Evolutionary conservation across 352 stramenopile species (phyloP).

Genomic region (Globisporangium abappressorium): DNA sequence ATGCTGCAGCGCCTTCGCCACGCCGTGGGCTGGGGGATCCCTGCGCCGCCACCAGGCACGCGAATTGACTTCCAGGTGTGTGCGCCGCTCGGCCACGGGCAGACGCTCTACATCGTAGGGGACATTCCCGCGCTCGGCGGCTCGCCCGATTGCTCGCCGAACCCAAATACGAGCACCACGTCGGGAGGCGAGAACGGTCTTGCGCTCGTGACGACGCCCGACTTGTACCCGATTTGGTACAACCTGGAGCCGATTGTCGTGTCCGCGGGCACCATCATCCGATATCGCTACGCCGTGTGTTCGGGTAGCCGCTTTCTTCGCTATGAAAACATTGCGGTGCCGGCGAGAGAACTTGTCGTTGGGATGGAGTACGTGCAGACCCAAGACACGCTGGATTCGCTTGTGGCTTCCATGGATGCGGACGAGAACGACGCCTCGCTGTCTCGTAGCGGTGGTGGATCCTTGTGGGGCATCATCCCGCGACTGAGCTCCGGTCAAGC

Average conservation of each 20-base stretch:
- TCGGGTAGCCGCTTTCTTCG: constrained; percentile 74
- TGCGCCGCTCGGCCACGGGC: constrained; percentile 65
- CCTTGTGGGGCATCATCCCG: constrained; percentile 58
- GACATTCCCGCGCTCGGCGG: constrained; percentile 68
- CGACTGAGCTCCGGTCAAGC: constrained; percentile 81
- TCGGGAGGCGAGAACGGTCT: constrained; percentile 43
- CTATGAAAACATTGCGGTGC: constrained; percentile 56
- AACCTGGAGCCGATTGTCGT: constrained; percentile 80
- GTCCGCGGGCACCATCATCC: constrained; percentile 55
- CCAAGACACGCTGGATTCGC: constrained; percentile 71
- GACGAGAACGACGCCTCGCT: constrained; percentile 11
- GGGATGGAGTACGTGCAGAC: constrained; percentile 60
- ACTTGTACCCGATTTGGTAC: constrained; percentile 89
- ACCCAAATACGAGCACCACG: constrained; percentile 31
- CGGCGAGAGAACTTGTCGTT: constrained; percentile 50
- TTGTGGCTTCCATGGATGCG: constrained; percentile 9
- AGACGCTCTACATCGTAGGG: constrained; percentile 81
- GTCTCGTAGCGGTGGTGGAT: constrained; percentile 19
- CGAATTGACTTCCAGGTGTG: constrained; percentile 84
- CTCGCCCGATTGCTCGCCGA: constrained; percentile 53
- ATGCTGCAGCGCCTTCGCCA: constrained; percentile 86
- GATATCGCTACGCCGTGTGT: constrained; percentile 86
- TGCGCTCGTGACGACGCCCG: constrained; percentile 82
- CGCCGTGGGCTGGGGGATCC: constrained; percentile 69
- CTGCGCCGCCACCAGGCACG: constrained; percentile 51